phyloP scores from a whole-genome alignment of 2,329 filamentous ascomycete species.

The Akanthomyces lecanii region DNA sequence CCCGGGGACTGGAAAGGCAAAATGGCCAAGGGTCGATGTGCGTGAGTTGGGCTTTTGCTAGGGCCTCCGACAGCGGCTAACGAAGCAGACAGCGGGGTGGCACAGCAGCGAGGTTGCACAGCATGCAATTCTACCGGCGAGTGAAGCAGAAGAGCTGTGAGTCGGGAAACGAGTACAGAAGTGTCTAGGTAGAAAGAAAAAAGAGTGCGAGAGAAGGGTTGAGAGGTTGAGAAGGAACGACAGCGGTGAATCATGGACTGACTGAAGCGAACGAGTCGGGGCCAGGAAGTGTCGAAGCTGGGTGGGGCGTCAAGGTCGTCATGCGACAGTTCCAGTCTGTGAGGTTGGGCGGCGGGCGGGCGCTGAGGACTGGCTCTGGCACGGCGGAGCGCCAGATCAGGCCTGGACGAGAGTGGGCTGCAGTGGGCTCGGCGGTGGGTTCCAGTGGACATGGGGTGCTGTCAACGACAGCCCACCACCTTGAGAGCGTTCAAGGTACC shows the following conservation, averaged over 20 bases:
- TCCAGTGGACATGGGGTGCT: not conserved
- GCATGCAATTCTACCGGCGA: not conserved
- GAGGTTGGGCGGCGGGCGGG: constrained; percentile 4
- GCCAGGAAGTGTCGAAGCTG: not conserved
- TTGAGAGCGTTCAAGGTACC: not conserved
- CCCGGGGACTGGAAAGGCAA: constrained; percentile 17
- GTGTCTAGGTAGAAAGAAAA: not conserved
- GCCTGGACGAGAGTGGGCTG: not conserved
- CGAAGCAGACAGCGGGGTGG: not conserved
- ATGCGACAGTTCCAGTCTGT: constrained; percentile 10
- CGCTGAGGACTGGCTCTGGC: too few relatives aligned
- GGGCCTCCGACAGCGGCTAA: not conserved
- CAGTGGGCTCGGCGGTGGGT: not conserved
- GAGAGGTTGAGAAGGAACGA: not conserved
- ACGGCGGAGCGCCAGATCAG: not conserved
- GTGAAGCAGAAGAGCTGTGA: too few relatives aligned
- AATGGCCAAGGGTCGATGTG: constrained; percentile 12
- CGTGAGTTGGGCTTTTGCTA: not conserved
- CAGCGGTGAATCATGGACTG: constrained; percentile 11
- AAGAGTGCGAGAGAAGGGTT: too few relatives aligned
- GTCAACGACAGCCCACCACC: not conserved
- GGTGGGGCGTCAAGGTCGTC: constrained; percentile 15
- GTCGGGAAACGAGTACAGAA: not conserved
- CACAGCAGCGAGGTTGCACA: not conserved
- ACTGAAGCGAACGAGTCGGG: constrained; percentile 4